Evolutionary conservation across 192 early-diverging fungal genomes (phyloP), one percentile per base, ranked within the genome.

Genomic region (Podila horticola): DNA sequence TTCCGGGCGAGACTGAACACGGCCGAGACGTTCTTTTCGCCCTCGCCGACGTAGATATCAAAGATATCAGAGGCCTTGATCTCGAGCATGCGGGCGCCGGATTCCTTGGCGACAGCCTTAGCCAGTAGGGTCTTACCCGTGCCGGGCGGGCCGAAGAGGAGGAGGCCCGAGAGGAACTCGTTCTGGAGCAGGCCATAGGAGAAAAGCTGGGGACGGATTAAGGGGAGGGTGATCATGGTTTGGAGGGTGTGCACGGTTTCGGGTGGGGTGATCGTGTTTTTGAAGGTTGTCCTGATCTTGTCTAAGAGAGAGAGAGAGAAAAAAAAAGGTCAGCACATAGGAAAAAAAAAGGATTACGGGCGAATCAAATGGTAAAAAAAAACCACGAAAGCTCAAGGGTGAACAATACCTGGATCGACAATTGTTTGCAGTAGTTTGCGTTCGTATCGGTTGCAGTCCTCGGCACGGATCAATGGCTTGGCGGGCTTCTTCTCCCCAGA

Each of bases 1-100:
- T 96, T 97, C 30, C 97, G 76, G 3, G 97, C 97, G 29, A 98
- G 85, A 31, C 95, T 93, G 73, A 99, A 99, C 33, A 99, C 87
- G 0, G 96, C 97, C 62, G 93, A 72, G 11, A 97, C 97, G 67
- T 97, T 96, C 87, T 99, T 99, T 76, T 99, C 97, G 22, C 96
- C 95, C 81, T 99, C 96, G 22, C 97, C 97, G 26, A 97, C 93
- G 81, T 96, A 96, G 88, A 94, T 96, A 75, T 94, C 92, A 67
- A 92, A 92, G 51, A 95, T 85, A 64, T 95, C 94, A 52, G 91
- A 92, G 15, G 91, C 89, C 49, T 91, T 87, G 62, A 95, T 92
- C 49, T 94, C 92, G 13, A 95, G 82, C 82, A 95, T 93, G 15
- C 90, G 86, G 45, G 91, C 91, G 29, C 93, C 93, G 67, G 92